Conservation (phyloP, 140 eudicot genomes). For the Cichorium intybus region DNA sequence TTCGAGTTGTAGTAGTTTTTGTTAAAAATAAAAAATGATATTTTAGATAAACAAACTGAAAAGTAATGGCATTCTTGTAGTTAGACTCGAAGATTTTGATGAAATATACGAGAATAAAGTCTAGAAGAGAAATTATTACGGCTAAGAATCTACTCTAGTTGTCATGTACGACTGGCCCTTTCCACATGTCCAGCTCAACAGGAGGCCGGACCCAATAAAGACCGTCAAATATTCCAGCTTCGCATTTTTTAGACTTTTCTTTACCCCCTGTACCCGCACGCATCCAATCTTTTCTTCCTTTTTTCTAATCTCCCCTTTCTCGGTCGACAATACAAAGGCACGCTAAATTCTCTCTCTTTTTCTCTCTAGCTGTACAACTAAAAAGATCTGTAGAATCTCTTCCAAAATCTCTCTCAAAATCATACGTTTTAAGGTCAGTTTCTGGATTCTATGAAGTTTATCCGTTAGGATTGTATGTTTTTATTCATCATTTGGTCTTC, state of each 20-base stretch:
- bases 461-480: constrained; percentile 6
- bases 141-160: background rate
- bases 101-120: no score
- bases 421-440: constrained; percentile 23
- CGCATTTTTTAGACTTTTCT: constrained; percentile 3
- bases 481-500: background rate
- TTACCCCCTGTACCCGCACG: constrained; percentile 30
- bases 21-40: no score
- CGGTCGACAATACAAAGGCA: constrained; percentile 28
- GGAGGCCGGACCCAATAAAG: constrained; percentile 11
- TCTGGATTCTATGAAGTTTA: constrained; percentile 1
- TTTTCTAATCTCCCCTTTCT: constrained; percentile 12
- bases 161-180: constrained; percentile 8
- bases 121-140: background rate
- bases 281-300: constrained; percentile 22
- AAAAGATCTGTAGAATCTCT: constrained; percentile 35
- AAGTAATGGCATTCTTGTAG: no score
- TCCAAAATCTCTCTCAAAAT: constrained; percentile 20
- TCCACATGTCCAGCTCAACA: constrained; percentile 34
- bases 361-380: constrained; percentile 23
- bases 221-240: constrained; percentile 27
- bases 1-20: no score
- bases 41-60: no score
- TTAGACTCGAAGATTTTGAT: no score
- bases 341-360: constrained; percentile 35